A percentile compares a stretch with the other conserved stretches of the same genome.
phyloP scores from a whole-genome alignment of 495 filamentous ascomycete genomes.

The Xylaria curta region DNA sequence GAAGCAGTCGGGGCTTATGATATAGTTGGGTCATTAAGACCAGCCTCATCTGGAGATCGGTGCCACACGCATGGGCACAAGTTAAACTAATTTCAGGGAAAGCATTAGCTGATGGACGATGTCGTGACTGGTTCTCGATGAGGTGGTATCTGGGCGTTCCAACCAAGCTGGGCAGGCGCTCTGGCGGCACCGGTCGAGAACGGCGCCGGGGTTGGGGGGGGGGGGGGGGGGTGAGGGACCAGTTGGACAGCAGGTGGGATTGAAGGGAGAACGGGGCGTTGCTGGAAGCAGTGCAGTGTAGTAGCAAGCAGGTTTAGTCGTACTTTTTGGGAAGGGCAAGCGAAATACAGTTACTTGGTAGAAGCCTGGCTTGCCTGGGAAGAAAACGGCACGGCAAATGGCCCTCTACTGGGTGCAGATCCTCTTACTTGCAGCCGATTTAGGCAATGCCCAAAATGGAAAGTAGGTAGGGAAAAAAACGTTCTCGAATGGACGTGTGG shows the following conservation, averaged over 20 bases:
- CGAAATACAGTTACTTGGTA: slow-evolving; percentile 27
- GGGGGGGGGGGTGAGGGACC: not conserved
- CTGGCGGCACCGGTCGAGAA: slow-evolving; percentile 41
- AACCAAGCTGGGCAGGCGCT: slow-evolving; percentile 42
- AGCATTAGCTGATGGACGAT: slow-evolving; percentile 37
- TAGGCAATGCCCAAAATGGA: slow-evolving; percentile 47
- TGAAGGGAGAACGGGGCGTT: not conserved
- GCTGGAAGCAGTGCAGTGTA: not conserved
- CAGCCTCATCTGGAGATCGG: slow-evolving; percentile 53
- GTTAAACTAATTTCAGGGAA: slow-evolving; percentile 36
- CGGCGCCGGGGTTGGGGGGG: slow-evolving; percentile 12
- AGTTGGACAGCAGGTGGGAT: too few species aligned
- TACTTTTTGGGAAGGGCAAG: slow-evolving; percentile 36
- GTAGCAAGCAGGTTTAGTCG: slow-evolving; percentile 16
- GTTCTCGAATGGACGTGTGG: slow-evolving; percentile 40
- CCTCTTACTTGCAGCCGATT: slow-evolving; percentile 41
- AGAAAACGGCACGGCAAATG: slow-evolving; percentile 39
- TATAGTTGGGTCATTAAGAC: slow-evolving; percentile 55
- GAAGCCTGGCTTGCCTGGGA: slow-evolving; percentile 32
- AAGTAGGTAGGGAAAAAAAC: slow-evolving; percentile 36
- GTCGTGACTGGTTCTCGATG: slow-evolving; percentile 33
- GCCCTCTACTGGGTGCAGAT: slow-evolving; percentile 38
- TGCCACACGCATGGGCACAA: slow-evolving; percentile 42
- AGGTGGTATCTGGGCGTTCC: slow-evolving; percentile 44
- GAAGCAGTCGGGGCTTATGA: slow-evolving; percentile 58